Percentiles rank a stretch among this genome's conserved stretches.
phyloP scores from a whole-genome alignment of 306 rosid species.

The Cajanus cajan region DNA sequence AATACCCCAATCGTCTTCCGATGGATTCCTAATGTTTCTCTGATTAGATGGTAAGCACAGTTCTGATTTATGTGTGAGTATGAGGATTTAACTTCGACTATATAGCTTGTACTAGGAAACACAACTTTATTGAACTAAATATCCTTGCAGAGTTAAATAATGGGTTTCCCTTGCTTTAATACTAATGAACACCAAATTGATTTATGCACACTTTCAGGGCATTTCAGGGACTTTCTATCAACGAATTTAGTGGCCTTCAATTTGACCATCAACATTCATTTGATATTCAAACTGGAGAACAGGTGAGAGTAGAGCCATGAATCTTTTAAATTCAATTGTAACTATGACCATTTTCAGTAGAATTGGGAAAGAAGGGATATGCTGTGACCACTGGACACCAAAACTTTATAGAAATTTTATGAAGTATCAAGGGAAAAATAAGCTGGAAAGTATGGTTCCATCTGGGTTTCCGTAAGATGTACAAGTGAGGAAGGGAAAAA shows the following conservation, averaged over 20 bases:
- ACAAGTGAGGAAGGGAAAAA: neutral
- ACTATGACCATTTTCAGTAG: neutral
- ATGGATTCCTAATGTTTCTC: conserved; percentile 91
- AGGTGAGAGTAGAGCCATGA: conserved; percentile 51
- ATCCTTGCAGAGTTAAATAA: neutral
- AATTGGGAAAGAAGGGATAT: conserved; percentile 3
- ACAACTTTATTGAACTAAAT: conserved; percentile 7
- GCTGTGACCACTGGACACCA: neutral
- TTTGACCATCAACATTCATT: conserved; percentile 83
- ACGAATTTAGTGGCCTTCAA: conserved; percentile 81
- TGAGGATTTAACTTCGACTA: conserved; percentile 21
- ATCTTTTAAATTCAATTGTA: neutral
- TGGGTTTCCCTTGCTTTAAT: neutral
- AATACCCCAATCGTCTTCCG: conserved; percentile 90
- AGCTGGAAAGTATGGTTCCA: conserved; percentile 8
- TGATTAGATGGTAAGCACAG: conserved; percentile 75
- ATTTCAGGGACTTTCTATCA: conserved; percentile 91
- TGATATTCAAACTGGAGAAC: conserved; percentile 87
- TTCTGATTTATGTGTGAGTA: conserved; percentile 20
- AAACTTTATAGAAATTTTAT: neutral
- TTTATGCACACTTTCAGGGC: conserved; percentile 68
- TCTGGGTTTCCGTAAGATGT: neutral
- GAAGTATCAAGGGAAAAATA: neutral
- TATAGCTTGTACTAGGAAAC: neutral
- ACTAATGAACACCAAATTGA: conserved; percentile 20